Evolutionary conservation across 345 rosid species (phyloP).

Genomic region (Euclidium syriacum): DNA sequence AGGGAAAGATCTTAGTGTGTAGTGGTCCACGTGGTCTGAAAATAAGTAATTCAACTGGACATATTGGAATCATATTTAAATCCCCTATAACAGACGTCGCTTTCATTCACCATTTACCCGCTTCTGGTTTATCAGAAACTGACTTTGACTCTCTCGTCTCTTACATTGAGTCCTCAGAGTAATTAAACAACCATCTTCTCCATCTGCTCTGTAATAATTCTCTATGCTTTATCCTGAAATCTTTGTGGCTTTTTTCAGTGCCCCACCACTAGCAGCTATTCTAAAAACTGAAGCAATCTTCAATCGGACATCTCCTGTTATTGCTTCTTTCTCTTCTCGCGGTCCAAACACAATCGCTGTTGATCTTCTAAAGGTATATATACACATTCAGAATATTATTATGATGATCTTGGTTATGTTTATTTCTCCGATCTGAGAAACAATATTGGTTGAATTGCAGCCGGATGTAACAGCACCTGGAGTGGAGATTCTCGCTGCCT

Average conservation of each 20-base stretch:
- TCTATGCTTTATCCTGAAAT: background rate
- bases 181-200: slow-evolving; percentile 20
- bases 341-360: slow-evolving; percentile 45
- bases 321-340: slow-evolving; percentile 46
- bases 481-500: slow-evolving; percentile 49
- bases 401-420: background rate
- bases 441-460: slow-evolving; percentile 25
- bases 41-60: slow-evolving; percentile 8
- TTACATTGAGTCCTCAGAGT: slow-evolving; percentile 29
- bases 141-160: slow-evolving; percentile 8
- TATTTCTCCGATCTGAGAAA: background rate
- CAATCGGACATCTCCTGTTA: slow-evolving; percentile 24
- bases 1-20: slow-evolving; percentile 40
- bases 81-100: background rate
- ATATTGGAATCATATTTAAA: slow-evolving; percentile 16
- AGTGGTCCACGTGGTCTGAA: background rate
- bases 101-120: slow-evolving; percentile 16
- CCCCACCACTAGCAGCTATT: slow-evolving; percentile 27
- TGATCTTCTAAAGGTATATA: slow-evolving; percentile 42
- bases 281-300: slow-evolving; percentile 23
- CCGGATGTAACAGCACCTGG: slow-evolving; percentile 60
- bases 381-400: background rate
- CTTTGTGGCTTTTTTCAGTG: background rate
- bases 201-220: background rate
- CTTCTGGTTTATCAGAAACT: background rate